Evolutionary conservation across 208 protist genomes (phyloP), one percentile per base, ranked within the genome.

Genomic region (Leishmania mexicana): DNA sequence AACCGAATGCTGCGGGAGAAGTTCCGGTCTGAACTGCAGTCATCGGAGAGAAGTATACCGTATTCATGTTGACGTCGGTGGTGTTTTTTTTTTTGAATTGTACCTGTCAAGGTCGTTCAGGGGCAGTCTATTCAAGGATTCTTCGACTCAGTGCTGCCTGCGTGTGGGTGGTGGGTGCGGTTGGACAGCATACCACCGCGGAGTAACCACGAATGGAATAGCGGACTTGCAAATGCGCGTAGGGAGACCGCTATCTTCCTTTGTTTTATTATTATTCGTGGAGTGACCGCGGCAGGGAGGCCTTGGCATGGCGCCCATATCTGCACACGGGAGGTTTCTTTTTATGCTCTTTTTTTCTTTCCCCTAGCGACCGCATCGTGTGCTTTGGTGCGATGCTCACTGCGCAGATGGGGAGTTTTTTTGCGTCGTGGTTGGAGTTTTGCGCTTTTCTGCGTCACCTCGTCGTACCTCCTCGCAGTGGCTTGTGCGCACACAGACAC

Each of bases 1-100:
- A 84, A 84, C 68, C 53, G 67, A 42, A 76, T 84, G 81, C 68
- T 84, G 28, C 81, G 81, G 13, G 81, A 84, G 19, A 84, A 60
- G n/a, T 71, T 84, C n/a, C 81, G 81, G 54, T 67, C 54, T 3
- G 81, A 84, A 6, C 17, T 76, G 45, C 3, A 53, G 1, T 31
- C 13, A 58, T 60, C 47, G 49, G 13, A 76, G 49, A 42, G 17
- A 15, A 49, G 67, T 40, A 5, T 5, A 31, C 0, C 3, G 24
- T 28, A 6, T 17, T 40, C 13, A 21, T 3, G 31, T 3, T 67
- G 31, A 21, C n/a, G 11, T 17, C 11, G 1, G 15, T 11, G 3
- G 31, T 38, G 8, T 67, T 38, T 2, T 38, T 24, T 31, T 67
- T 67, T 1, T 49, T 35, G 31, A 35, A 35, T 35, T 35, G 31